These are phyloP conservation scores for Volvox reticuliferus DNA, from an alignment of 139 green algal genomes.

Conservation along the genomic window DNA sequence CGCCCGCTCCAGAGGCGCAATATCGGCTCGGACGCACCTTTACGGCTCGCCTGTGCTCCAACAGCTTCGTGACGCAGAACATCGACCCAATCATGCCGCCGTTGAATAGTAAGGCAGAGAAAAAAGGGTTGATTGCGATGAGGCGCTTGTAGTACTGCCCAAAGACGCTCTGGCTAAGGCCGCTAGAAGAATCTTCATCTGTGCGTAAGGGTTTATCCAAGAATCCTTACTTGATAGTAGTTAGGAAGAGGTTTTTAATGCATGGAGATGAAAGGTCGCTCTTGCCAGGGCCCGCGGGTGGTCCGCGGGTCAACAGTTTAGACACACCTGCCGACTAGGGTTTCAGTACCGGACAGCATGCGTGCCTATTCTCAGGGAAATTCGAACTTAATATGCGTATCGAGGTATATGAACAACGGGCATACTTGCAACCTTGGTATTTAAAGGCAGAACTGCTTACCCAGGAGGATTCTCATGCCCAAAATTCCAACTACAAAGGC, in stretches of 20 bases:
- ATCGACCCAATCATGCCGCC: slow-evolving; percentile 53
- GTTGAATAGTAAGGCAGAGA: slow-evolving; percentile 58
- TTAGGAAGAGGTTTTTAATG: too few relatives aligned
- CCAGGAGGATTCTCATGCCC: slow-evolving; percentile 39
- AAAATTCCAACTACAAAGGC: slow-evolving; percentile 28
- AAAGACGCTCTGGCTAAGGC: slow-evolving; percentile 37
- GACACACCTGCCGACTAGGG: neutral
- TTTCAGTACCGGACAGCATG: neutral
- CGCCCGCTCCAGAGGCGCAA: too few relatives aligned
- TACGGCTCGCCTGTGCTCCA: slow-evolving; percentile 4
- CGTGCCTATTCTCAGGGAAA: neutral
- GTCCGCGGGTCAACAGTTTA: neutral
- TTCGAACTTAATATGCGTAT: neutral
- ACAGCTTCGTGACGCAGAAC: slow-evolving; percentile 34
- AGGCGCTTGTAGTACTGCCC: slow-evolving; percentile 35
- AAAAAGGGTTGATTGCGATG: slow-evolving; percentile 53
- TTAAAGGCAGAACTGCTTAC: neutral
- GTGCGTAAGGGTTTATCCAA: neutral
- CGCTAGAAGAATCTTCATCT: neutral
- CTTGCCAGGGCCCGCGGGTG: too few relatives aligned
- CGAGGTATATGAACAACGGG: neutral
- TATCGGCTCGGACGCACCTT: neutral
- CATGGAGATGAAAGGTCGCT: too few relatives aligned
- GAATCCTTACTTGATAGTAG: too few relatives aligned
- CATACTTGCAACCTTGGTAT: neutral